These are phyloP conservation scores for Hypoxylon trugodes DNA, from an alignment of 495 filamentous ascomycete genomes.

Conservation along the genomic window DNA sequence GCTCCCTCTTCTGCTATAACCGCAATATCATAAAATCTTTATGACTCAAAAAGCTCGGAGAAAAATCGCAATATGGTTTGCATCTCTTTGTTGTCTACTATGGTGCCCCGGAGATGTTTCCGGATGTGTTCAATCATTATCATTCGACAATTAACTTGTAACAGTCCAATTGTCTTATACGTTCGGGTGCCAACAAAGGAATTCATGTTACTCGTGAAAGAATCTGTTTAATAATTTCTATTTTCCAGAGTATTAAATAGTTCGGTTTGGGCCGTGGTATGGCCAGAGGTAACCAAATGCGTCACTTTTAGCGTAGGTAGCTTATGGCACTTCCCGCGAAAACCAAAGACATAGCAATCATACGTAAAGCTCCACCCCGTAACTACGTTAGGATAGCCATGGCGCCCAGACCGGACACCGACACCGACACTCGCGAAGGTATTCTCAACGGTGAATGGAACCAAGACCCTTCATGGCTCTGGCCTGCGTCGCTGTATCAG, in stretches of 20 bases:
- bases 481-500: slow-evolving; percentile 21
- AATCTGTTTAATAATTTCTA: neutral
- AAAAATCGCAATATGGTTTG: too few relatives aligned
- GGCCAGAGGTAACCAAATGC: too few relatives aligned
- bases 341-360: too few relatives aligned
- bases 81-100: slow-evolving; percentile 13
- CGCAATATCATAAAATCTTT: too few relatives aligned
- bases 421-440: neutral
- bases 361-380: too few relatives aligned
- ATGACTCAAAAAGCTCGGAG: too few relatives aligned
- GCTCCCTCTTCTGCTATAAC: too few relatives aligned
- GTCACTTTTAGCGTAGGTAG: too few relatives aligned
- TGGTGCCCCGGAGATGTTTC: slow-evolving; percentile 19
- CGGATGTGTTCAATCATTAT: slow-evolving; percentile 21
- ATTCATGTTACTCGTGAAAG: neutral
- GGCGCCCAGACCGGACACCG: neutral
- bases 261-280: too few relatives aligned
- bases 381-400: slow-evolving; percentile 10
- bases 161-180: slow-evolving; percentile 11
- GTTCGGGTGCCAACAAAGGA: slow-evolving; percentile 4
- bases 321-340: too few relatives aligned
- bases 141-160: slow-evolving; percentile 10
- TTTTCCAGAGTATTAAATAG: too few relatives aligned
- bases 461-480: slow-evolving; percentile 21
- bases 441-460: neutral